Base-by-base conservation (phyloP, 169 alveolate genomes). In the Cryptosporidium canis region DNA sequence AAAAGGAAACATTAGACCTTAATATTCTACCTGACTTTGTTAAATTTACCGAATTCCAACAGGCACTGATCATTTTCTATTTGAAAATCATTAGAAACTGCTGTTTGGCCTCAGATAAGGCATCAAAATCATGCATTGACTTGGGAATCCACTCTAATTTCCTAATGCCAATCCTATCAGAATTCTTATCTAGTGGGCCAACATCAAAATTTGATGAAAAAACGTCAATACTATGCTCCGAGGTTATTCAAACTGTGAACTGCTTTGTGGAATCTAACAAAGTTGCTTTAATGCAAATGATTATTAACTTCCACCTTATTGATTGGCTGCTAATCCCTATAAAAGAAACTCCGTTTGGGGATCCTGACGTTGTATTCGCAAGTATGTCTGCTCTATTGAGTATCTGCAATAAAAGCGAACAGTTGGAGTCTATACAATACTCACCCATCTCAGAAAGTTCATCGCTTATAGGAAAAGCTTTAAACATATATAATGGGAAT, bases 281-380 rank as follows among this genome's bases (percentile, higher is more conserved):
- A 21, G 51, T 63, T 1, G 87, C 72, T 31, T 27, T 77, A 56
- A 41, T 63, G 71, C 87, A 77, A 61, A 55, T 77, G 72, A 48
- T 77, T 61, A 64, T 77, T 9, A 77, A 77, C n/a, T 77, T 77
- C 61, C 87, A 77, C 39, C 39, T 77, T 14, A 77, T 77, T 43
- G 87, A 77, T 44, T 77, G 87, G 87, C 27, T 77, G 31, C 29
- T 77, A 41, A 77, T 77, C 33, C 87, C 87, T 0, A 29, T 77
- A n/a, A 77, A 77, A 61, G 87, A 77, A 63, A 61, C 47, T 1
- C 87, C 87, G 12, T 77, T 77, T 77, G 72, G 77, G 1, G 72
- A 77, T n/a, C 87, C 87, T 7, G 72, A 55, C 41, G 72, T 77
- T 35, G 87, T 61, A 41, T 58, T 27, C 8, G 87, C 87, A 8